These are phyloP conservation scores for Candida ulmi DNA, from an alignment of 805 yeast species.

Conservation along the genomic window DNA sequence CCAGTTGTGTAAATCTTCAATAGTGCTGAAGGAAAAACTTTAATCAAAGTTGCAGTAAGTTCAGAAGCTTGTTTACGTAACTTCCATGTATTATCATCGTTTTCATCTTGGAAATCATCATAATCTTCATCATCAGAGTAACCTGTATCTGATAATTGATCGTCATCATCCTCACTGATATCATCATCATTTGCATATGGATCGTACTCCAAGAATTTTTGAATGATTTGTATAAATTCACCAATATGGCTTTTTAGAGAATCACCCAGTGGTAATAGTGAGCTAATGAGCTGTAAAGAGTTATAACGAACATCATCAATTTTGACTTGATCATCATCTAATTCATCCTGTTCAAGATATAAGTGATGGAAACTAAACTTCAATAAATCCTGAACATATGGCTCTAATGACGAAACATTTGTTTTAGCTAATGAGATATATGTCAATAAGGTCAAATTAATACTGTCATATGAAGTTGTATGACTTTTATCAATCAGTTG, in stretches of 20 bases:
- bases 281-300: slow-evolving; percentile 34
- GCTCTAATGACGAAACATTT: slow-evolving; percentile 21
- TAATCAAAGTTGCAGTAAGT: slow-evolving; percentile 34
- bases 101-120: slow-evolving; percentile 32
- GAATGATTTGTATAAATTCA: slow-evolving; percentile 25
- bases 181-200: slow-evolving; percentile 37
- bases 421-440: slow-evolving; percentile 23
- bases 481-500: slow-evolving; percentile 15
- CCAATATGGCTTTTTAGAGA: slow-evolving; percentile 22
- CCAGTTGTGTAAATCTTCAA: slow-evolving; percentile 27
- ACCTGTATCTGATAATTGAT: slow-evolving; percentile 40
- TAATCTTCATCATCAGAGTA: slow-evolving; percentile 34
- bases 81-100: slow-evolving; percentile 57
- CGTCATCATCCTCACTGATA: slow-evolving; percentile 28
- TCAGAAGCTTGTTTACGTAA: slow-evolving; percentile 48
- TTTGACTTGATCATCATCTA: slow-evolving; percentile 35
- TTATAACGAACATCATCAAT: slow-evolving; percentile 47
- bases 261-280: slow-evolving; percentile 35
- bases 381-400: slow-evolving; percentile 16
- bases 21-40: slow-evolving; percentile 31
- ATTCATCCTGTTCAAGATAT: slow-evolving; percentile 23
- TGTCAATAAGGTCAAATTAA: slow-evolving; percentile 14
- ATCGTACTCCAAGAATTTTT: slow-evolving; percentile 35
- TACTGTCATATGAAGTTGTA: slow-evolving; percentile 16
- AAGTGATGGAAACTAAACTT: slow-evolving; percentile 20